phyloP scores from a whole-genome alignment of 1,284 basidiomycete genomes.

The Moniliophthora roreri region DNA sequence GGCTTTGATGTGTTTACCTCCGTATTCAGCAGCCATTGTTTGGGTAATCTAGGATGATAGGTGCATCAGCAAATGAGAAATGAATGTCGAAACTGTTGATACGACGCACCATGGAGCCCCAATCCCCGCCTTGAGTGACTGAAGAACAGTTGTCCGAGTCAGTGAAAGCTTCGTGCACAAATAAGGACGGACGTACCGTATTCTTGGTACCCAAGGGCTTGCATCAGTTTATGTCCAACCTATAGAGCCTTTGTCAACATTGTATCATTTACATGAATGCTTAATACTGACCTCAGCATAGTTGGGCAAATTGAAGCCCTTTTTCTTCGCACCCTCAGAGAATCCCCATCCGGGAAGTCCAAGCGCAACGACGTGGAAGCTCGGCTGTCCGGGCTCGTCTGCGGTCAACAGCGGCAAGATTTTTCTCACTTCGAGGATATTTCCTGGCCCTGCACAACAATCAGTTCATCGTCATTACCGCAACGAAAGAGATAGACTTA shows the following conservation, averaged over 20 bases:
- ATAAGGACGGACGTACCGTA: slow-evolving; percentile 28
- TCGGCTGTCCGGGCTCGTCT: slow-evolving; percentile 28
- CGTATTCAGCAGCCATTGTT: slow-evolving; percentile 29
- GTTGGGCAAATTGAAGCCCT: slow-evolving; percentile 28
- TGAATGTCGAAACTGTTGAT: neutral
- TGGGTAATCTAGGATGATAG: slow-evolving; percentile 33
- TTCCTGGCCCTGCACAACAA: slow-evolving; percentile 68
- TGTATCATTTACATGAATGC: neutral
- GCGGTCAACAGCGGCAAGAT: slow-evolving; percentile 47
- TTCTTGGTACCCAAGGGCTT: slow-evolving; percentile 43
- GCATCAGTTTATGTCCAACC: slow-evolving; percentile 46
- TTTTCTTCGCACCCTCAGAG: slow-evolving; percentile 39
- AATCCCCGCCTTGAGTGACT: slow-evolving; percentile 51
- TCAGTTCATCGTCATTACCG: neutral
- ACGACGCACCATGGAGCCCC: slow-evolving; percentile 40
- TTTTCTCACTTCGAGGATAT: slow-evolving; percentile 55
- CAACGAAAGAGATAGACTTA: slow-evolving; percentile 22
- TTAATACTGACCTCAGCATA: slow-evolving; percentile 34
- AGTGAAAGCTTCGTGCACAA: neutral
- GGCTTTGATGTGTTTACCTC: slow-evolving; percentile 32
- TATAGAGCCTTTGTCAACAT: slow-evolving; percentile 16
- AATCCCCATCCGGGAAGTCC: slow-evolving; percentile 54
- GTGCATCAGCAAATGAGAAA: neutral
- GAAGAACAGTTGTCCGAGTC: neutral
- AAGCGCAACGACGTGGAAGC: slow-evolving; percentile 48